Percentiles rank a stretch among this genome's conserved stretches.
Evolutionary conservation across 306 rosid genomes (phyloP).

Genomic region (Fragaria ananassa): DNA sequence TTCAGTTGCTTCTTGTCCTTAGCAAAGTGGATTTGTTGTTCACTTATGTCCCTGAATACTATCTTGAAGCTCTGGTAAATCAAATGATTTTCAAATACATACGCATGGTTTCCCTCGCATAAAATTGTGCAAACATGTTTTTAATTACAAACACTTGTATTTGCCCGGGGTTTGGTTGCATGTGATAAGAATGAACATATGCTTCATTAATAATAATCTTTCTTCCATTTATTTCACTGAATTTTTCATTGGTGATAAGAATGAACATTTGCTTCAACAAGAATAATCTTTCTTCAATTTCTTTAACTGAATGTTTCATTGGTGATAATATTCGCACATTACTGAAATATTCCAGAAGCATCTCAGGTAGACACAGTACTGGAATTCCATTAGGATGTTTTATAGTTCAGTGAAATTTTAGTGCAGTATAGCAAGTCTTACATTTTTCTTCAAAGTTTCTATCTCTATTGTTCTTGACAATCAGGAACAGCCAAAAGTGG

Average conservation of each 20-base stretch:
- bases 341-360: neutral
- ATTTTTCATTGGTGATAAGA: slow-evolving; percentile 6
- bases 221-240: neutral
- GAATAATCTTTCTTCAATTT: neutral
- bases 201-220: neutral
- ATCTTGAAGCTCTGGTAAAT: slow-evolving; percentile 86
- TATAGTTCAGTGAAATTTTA: neutral
- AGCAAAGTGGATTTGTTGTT: slow-evolving; percentile 81
- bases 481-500: neutral
- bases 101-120: neutral
- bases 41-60: slow-evolving; percentile 80
- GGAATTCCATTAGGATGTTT: slow-evolving; percentile 5
- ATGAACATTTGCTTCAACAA: neutral
- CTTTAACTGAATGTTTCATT: slow-evolving; percentile 5
- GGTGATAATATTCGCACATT: neutral
- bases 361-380: neutral
- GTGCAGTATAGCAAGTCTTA: neutral
- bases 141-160: neutral
- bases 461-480: neutral
- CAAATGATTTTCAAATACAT: neutral
- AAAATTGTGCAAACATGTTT: neutral
- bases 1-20: slow-evolving; percentile 84
- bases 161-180: neutral
- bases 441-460: neutral
- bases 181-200: neutral